Conservation (phyloP, 176 grass and related monocot genomes). For the Oryza meridionalis region DNA sequence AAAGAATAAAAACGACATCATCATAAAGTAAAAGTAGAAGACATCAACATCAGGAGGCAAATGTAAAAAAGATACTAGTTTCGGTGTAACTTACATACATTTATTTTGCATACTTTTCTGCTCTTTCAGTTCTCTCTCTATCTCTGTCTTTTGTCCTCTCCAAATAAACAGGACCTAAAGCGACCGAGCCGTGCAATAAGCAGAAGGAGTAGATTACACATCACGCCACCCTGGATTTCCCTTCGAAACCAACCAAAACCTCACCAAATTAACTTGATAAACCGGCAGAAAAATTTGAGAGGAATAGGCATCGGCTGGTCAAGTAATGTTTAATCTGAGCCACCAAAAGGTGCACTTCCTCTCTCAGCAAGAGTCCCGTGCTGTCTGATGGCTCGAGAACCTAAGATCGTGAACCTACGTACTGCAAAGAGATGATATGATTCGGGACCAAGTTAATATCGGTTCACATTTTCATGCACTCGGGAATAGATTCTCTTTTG, state of each 20-base stretch:
- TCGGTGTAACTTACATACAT: conserved; percentile 16
- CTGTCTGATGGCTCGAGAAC: not conserved
- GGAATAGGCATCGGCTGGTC: not conserved
- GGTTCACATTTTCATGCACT: conserved; percentile 40
- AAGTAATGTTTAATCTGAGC: not conserved
- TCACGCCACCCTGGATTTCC: not conserved
- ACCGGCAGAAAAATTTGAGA: not conserved
- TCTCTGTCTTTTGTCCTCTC: not conserved
- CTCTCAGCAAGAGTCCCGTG: not conserved
- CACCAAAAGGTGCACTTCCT: not conserved
- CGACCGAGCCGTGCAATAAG: conserved; percentile 20
- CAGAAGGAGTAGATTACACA: not conserved
- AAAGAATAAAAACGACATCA: not conserved
- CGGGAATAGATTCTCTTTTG: conserved; percentile 11
- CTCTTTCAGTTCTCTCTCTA: not conserved
- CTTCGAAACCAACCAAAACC: not conserved
- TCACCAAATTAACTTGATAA: not conserved
- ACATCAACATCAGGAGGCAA: not conserved
- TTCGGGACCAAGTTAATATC: not conserved
- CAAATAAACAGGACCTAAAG: conserved; percentile 32
- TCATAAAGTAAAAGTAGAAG: conserved; percentile 17
- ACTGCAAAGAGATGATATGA: not conserved
- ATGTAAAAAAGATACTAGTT: conserved; percentile 10
- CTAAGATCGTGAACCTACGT: not conserved
- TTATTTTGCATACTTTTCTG: not conserved